Percentiles rank a stretch among this genome's conserved stretches.
Evolutionary conservation across 1,284 basidiomycete species (phyloP).

Genomic region (Trametes versicolor): DNA sequence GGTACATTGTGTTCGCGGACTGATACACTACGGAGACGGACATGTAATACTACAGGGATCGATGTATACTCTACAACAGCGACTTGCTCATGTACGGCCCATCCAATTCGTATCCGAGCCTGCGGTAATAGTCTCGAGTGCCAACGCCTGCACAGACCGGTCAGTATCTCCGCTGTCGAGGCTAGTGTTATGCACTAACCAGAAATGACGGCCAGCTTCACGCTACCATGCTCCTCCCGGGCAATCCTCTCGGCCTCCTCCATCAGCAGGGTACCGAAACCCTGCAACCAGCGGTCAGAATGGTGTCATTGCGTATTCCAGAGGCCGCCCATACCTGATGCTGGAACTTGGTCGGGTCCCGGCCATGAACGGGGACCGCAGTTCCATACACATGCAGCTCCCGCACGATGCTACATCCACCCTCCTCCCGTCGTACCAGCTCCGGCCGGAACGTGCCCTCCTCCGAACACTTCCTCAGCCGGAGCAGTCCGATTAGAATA

Average conservation of each 20-base stretch:
- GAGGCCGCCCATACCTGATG: constrained; percentile 69
- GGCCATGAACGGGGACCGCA: constrained; percentile 95
- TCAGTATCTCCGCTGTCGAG: constrained; percentile 17
- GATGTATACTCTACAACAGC: constrained; percentile 47
- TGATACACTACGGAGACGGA: constrained; percentile 28
- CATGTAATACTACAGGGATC: constrained; percentile 41
- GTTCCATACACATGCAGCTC: constrained; percentile 99
- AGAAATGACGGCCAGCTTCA: constrained; percentile 96
- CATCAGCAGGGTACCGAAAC: constrained; percentile 98
- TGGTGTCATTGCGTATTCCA: constrained; percentile 19
- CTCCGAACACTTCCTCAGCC: constrained; percentile 94
- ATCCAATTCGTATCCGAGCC: constrained; percentile 93
- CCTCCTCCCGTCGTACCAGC: constrained; percentile 79
- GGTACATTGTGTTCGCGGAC: background rate
- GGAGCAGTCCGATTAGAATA: constrained; percentile 94
- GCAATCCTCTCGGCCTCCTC: constrained; percentile 99
- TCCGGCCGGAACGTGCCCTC: constrained; percentile 98
- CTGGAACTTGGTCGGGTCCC: constrained; percentile 98
- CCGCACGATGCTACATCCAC: constrained; percentile 93
- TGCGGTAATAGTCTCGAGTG: constrained; percentile 93
- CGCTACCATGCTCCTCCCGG: constrained; percentile 95
- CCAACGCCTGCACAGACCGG: constrained; percentile 75
- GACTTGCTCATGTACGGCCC: constrained; percentile 98
- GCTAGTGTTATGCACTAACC: constrained; percentile 55
- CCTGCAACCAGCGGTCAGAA: constrained; percentile 54